Evolutionary conservation across 1,139 yeast genomes (phyloP).

Genomic region (Geotrichum bryndzae): DNA sequence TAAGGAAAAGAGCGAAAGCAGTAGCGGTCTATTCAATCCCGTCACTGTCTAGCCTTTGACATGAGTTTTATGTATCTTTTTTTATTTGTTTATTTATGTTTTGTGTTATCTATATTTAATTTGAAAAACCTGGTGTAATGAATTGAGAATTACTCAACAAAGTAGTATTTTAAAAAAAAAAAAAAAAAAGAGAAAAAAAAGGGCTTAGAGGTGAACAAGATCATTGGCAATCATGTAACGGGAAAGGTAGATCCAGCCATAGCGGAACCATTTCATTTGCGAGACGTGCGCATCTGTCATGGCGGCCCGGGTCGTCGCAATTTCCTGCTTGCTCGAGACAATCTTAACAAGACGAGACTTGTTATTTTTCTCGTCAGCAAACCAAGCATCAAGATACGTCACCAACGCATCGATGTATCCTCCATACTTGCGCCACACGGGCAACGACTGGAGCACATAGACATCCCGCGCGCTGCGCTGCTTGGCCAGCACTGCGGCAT

Average conservation of each 20-base stretch:
- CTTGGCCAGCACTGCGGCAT: slow-evolving; percentile 41
- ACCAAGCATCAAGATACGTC: slow-evolving; percentile 9
- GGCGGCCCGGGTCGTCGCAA: slow-evolving; percentile 58
- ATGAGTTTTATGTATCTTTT: background rate
- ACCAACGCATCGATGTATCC: slow-evolving; percentile 32
- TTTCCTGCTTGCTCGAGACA: slow-evolving; percentile 41
- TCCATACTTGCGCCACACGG: slow-evolving; percentile 36
- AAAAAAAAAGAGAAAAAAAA: background rate
- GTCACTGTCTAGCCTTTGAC: background rate
- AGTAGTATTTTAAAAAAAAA: background rate
- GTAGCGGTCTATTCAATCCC: background rate
- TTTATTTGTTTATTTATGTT: background rate
- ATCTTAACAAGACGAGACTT: slow-evolving; percentile 32
- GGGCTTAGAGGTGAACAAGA: slow-evolving; percentile 33
- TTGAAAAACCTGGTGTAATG: background rate
- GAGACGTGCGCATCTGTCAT: slow-evolving; percentile 81
- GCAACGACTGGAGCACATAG: slow-evolving; percentile 32
- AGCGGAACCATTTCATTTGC: slow-evolving; percentile 95
- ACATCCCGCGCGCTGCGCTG: slow-evolving; percentile 3
- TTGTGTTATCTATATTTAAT: background rate
- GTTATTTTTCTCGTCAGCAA: slow-evolving; percentile 7
- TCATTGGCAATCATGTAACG: slow-evolving; percentile 70
- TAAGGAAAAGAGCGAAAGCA: background rate
- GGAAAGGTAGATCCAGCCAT: slow-evolving; percentile 77
- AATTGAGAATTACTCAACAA: background rate